phyloP scores from a whole-genome alignment of 495 filamentous ascomycete species.

The Talaromyces proteolyticus region DNA sequence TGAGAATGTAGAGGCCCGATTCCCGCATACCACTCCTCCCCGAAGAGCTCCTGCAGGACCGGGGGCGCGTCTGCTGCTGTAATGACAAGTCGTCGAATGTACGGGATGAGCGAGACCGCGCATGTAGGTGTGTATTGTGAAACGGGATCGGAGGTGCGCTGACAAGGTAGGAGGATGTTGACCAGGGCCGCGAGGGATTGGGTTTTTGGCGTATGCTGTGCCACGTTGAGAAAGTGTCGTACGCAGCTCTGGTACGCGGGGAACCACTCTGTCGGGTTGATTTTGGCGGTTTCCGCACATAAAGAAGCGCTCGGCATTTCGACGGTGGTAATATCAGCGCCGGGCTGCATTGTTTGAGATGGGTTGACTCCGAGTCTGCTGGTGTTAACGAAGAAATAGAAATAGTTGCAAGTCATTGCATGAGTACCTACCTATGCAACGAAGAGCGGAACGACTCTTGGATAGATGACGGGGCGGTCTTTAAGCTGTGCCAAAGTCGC shows the following conservation, averaged over 20 bases:
- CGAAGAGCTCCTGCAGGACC: constrained; percentile 84
- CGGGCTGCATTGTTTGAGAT: constrained; percentile 3
- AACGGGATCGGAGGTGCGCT: constrained; percentile 18
- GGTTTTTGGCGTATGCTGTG: constrained; percentile 70
- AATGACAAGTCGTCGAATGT: constrained; percentile 82
- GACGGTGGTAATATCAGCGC: constrained; percentile 1
- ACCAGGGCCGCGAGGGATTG: constrained; percentile 87
- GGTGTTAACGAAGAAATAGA: not conserved
- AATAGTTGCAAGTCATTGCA: not conserved
- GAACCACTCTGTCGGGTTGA: constrained; percentile 85
- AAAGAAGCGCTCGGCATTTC: constrained; percentile 8
- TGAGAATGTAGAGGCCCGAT: constrained; percentile 75
- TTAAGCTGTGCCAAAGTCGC: constrained; percentile 30
- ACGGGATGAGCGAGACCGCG: constrained; percentile 71
- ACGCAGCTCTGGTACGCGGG: constrained; percentile 82
- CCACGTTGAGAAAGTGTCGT: constrained; percentile 79
- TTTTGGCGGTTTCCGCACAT: constrained; percentile 28
- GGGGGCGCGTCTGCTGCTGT: constrained; percentile 77
- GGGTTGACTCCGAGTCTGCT: not conserved
- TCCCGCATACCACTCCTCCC: constrained; percentile 72
- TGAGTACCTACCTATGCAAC: constrained; percentile 22
- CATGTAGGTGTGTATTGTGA: constrained; percentile 10
- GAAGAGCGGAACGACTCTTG: constrained; percentile 18
- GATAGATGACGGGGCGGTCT: constrained; percentile 26
- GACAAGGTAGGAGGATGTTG: constrained; percentile 62